Evolutionary conservation across 305 asterid genomes (phyloP).

Genomic region (Fraxinus platypoda): DNA sequence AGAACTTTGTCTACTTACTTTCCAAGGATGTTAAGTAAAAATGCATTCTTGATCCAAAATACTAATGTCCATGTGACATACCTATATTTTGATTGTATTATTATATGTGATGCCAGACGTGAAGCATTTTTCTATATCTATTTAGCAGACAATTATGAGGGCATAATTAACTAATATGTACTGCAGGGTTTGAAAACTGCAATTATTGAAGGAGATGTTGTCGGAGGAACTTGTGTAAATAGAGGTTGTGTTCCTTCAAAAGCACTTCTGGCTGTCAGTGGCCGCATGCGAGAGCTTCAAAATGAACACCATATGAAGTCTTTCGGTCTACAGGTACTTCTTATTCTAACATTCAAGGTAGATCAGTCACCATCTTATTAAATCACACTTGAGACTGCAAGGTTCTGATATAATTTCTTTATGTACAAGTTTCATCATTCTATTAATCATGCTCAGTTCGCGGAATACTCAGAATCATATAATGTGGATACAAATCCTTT

Average conservation of each 20-base stretch:
- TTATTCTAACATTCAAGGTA: conserved; percentile 16
- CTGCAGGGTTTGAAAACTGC: conserved; percentile 88
- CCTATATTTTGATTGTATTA: conserved; percentile 5
- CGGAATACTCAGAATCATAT: conserved; percentile 7
- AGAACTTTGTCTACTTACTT: neutral
- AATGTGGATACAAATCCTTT: neutral
- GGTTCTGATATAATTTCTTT: neutral
- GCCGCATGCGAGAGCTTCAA: conserved; percentile 92
- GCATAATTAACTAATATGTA: conserved; percentile 8
- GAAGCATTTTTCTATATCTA: conserved; percentile 5
- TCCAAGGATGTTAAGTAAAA: neutral
- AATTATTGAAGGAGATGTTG: conserved; percentile 80
- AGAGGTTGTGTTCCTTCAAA: conserved; percentile 94
- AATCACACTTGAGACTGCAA: neutral
- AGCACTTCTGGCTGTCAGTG: conserved; percentile 96
- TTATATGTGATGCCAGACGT: neutral
- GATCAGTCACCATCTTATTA: neutral
- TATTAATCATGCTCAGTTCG: neutral
- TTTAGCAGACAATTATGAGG: conserved; percentile 12
- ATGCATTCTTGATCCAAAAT: neutral
- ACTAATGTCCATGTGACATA: conserved; percentile 12
- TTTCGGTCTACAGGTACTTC: conserved; percentile 79
- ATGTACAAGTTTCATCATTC: neutral
- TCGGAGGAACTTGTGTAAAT: conserved; percentile 92
- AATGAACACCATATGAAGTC: conserved; percentile 83